These are phyloP conservation scores for Ramularia endophylla DNA, from an alignment of 2,329 filamentous ascomycete genomes.

Conservation along the genomic window DNA sequence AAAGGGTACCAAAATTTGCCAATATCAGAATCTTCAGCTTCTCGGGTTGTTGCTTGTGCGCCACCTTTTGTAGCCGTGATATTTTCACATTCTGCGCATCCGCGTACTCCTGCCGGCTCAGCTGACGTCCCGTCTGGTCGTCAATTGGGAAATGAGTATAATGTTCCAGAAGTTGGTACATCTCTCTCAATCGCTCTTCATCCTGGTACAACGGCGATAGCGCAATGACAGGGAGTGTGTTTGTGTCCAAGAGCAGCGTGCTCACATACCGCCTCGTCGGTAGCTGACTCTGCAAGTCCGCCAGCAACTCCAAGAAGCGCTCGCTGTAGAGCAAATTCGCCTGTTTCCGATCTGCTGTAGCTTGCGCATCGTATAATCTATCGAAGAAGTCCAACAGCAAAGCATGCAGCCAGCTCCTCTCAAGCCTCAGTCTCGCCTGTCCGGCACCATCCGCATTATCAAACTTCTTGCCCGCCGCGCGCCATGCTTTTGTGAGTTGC, in stretches of 20 bases:
- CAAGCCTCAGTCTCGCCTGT: constrained; percentile 78
- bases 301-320: constrained; percentile 84
- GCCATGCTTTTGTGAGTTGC: constrained; percentile 85
- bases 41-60: constrained; percentile 76
- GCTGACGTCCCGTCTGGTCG: constrained; percentile 77
- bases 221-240: constrained; percentile 69
- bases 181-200: constrained; percentile 72
- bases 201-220: constrained; percentile 73
- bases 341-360: constrained; percentile 25
- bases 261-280: constrained; percentile 94
- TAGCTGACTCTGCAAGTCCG: constrained; percentile 86
- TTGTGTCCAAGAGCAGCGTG: constrained; percentile 76
- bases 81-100: constrained; percentile 71
- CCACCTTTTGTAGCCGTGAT: constrained; percentile 70
- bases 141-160: constrained; percentile 87
- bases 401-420: constrained; percentile 88
- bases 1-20: constrained; percentile 86
- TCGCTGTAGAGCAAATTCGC: constrained; percentile 78
- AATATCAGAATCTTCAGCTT: constrained; percentile 88
- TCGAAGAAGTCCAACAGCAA: constrained; percentile 77
- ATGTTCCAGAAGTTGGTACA: constrained; percentile 73
- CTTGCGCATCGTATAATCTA: constrained; percentile 54
- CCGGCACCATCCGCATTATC: constrained; percentile 75
- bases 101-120: constrained; percentile 66
- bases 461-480: constrained; percentile 76